Percentiles rank a stretch among this genome's conserved stretches.
These are phyloP conservation scores for Moringa oleifera DNA, from an alignment of 345 rosid species.

Conservation along the genomic window DNA sequence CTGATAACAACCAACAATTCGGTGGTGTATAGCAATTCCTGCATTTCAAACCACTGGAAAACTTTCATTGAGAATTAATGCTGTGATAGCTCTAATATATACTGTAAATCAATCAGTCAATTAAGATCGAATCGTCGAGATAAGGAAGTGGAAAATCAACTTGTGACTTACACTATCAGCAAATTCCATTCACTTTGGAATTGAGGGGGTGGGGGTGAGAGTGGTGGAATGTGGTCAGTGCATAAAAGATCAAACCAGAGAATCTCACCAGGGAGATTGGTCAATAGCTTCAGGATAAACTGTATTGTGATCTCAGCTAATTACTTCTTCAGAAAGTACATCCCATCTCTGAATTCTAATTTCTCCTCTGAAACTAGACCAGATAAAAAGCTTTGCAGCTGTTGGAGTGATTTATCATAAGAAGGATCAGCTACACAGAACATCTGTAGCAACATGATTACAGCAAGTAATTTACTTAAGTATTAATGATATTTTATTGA, in stretches of 20 bases:
- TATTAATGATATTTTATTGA: neutral
- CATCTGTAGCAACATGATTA: conserved; percentile 48
- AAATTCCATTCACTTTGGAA: neutral
- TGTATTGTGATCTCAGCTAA: neutral
- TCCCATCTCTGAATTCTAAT: conserved; percentile 71
- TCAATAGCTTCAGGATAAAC: neutral
- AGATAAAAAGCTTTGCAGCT: conserved; percentile 84
- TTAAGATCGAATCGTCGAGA: too few relatives aligned
- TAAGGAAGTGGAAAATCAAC: too few relatives aligned
- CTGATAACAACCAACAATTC: neutral
- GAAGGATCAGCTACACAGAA: conserved; percentile 89
- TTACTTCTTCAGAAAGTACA: conserved; percentile 82
- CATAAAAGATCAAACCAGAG: neutral
- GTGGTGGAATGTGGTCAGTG: too few relatives aligned
- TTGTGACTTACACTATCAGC: neutral
- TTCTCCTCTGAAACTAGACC: conserved; percentile 86
- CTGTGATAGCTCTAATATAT: neutral
- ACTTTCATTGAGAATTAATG: neutral
- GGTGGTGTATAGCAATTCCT: neutral
- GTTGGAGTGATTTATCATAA: conserved; percentile 89
- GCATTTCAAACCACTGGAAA: neutral
- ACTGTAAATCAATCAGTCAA: too few relatives aligned
- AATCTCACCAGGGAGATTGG: neutral
- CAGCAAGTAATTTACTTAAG: neutral
- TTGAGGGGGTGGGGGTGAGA: too few relatives aligned